Evolutionary conservation across 78 protist species (phyloP).

Genomic region (Guillardia theta): DNA sequence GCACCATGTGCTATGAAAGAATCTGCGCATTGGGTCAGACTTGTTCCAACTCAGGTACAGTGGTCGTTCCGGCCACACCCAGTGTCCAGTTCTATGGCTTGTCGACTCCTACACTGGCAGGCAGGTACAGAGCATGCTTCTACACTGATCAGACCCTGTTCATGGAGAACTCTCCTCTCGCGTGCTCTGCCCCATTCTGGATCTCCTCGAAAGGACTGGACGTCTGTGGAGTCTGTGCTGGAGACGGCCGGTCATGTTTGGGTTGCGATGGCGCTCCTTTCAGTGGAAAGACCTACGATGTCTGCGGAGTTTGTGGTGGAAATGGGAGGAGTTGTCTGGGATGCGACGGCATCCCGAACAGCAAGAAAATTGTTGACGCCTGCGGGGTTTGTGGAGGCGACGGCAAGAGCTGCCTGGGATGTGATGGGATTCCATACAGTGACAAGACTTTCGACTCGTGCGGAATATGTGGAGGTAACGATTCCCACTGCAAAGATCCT

Average conservation of each 20-base stretch:
- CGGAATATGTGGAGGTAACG: slow-evolving; percentile 63
- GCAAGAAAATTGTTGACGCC: not conserved
- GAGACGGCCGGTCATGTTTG: slow-evolving; percentile 41
- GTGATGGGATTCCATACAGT: slow-evolving; percentile 67
- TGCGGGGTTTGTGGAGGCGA: slow-evolving; percentile 56
- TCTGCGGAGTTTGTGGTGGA: slow-evolving; percentile 74
- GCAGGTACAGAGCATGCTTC: too few relatives aligned
- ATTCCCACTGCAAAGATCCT: slow-evolving; percentile 33
- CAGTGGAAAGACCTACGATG: slow-evolving; percentile 35
- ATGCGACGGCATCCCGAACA: slow-evolving; percentile 16
- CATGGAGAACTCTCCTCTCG: not conserved
- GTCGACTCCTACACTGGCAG: too few relatives aligned
- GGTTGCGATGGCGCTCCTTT: slow-evolving; percentile 74
- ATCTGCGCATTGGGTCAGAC: too few relatives aligned
- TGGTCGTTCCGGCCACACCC: too few relatives aligned
- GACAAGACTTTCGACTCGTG: slow-evolving; percentile 46
- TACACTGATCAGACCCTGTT: not conserved
- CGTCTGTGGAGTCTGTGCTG: slow-evolving; percentile 72
- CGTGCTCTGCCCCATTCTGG: too few relatives aligned
- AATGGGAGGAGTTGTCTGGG: slow-evolving; percentile 38
- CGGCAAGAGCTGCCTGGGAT: slow-evolving; percentile 55
- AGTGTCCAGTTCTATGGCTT: too few relatives aligned
- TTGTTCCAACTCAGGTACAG: too few relatives aligned
- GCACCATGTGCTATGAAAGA: too few relatives aligned
- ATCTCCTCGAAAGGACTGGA: not conserved